Base-by-base conservation (phyloP, 1,139 yeast genomes). In the Meyerozyma guilliermondii region DNA sequence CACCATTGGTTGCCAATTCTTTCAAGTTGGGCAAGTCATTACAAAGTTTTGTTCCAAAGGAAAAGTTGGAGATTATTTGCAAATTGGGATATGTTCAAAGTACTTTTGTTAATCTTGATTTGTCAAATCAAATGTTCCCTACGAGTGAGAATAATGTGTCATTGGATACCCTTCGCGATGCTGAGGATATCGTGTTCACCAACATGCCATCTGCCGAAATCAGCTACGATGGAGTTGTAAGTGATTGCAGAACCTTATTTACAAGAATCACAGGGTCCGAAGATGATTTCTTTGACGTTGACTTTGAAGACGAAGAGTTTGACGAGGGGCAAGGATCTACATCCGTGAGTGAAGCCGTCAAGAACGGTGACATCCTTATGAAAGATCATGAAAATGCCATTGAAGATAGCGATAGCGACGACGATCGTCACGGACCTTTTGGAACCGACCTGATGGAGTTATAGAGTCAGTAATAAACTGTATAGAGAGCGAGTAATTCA, bases 281-380 rank as follows among this genome's bases (percentile, higher is more conserved):
- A 58, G 98, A 91, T 53, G 98, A 91, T 62, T 91, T 91, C 65
- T 91, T 91, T 56, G 96, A 88, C 62, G 88, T 91, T 29, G 98
- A 91, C 63, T 91, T 91, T 58, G 98, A 91, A 63, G 98, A 91
- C 59, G 96, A 89, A 17, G 92, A 83, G 37, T 57, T 54, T 33
- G 53, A 54, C 39, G 55, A 50, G 48, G 30, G 35, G 35, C 10
- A 22, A 27, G 16, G 24, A 9, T 20, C 22, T 20, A 17, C 22
- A 18, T 42, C 41, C 5, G 36, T 39, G n/a, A 24, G 31, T 16
- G 35, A 30, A 24, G 47, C 43, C 43, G 30, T 20, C 34, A 35
- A 31, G 33, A 39, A 27, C 42, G 42, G 38, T 45, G 44, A 38
- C 39, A 24, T 40, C 41, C 47, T 17, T 43, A 36, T 14, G 46